Conservation (phyloP, 2,329 filamentous ascomycete species). For the Talaromyces islandicus region DNA sequence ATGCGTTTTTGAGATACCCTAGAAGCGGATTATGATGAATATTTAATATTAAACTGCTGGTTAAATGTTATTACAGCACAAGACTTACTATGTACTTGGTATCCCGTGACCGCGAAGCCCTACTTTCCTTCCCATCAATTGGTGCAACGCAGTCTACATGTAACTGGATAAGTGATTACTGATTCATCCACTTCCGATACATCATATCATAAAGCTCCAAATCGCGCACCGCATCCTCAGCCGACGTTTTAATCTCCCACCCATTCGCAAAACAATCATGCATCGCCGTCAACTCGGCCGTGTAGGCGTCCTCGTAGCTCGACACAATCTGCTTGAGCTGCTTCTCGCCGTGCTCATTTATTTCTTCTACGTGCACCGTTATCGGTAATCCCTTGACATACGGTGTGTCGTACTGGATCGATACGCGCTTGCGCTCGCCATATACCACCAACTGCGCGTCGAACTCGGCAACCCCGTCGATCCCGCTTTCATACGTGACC, state of each 20-base stretch:
- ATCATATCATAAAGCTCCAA: conserved; percentile 29
- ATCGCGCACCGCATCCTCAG: conserved; percentile 31
- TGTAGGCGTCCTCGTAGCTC: conserved; percentile 33
- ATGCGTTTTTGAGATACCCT: neutral
- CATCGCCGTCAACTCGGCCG: conserved; percentile 29
- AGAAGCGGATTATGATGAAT: neutral
- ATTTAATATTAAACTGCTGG: neutral
- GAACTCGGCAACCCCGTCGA: conserved; percentile 45
- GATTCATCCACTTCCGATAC: conserved; percentile 22
- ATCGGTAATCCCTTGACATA: conserved; percentile 53
- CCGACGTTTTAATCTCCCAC: conserved; percentile 26
- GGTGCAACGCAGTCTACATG: too few species aligned
- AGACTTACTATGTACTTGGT: neutral
- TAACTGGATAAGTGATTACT: too few species aligned
- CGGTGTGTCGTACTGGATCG: conserved; percentile 52
- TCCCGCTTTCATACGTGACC: conserved; percentile 53
- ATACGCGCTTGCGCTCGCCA: conserved; percentile 48
- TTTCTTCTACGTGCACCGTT: conserved; percentile 36
- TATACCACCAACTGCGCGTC: conserved; percentile 43
- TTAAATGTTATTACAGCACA: neutral
- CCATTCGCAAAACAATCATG: conserved; percentile 28
- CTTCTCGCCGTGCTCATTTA: conserved; percentile 19
- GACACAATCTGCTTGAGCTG: conserved; percentile 25
- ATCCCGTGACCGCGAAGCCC: neutral
- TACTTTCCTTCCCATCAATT: neutral